Evolutionary conservation across 2,329 filamentous ascomycete species (phyloP).

Genomic region (Knufia fluminis): DNA sequence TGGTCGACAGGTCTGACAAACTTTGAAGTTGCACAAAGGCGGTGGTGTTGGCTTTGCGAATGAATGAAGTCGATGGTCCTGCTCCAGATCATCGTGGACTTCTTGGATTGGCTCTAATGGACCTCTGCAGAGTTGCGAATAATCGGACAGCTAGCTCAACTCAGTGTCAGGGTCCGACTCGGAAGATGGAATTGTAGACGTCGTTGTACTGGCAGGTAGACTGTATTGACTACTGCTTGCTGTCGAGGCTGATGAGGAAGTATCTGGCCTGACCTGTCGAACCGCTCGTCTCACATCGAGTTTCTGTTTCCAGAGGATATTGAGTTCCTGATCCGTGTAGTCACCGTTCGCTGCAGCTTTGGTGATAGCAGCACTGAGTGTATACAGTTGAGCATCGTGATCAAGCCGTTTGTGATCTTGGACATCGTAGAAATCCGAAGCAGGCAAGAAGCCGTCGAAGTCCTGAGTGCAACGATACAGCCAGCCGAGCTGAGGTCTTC

Average conservation of each 20-base stretch:
- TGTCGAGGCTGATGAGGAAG: conserved; percentile 13
- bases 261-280: conserved; percentile 17
- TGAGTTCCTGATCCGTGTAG: conserved; percentile 36
- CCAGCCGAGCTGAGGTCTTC: conserved; percentile 54
- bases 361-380: conserved; percentile 33
- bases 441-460: conserved; percentile 37
- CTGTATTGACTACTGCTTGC: conserved; percentile 13
- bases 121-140: not conserved
- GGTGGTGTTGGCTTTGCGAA: not conserved
- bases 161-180: conserved; percentile 5
- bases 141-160: not conserved
- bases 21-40: conserved; percentile 33
- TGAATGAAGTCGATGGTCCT: not conserved
- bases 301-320: conserved; percentile 35
- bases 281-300: conserved; percentile 25
- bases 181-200: conserved; percentile 19
- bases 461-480: conserved; percentile 66
- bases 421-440: conserved; percentile 20
- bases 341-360: conserved; percentile 34
- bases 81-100: conserved; percentile 7
- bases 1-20: conserved; percentile 43
- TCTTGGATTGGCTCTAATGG: not conserved
- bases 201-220: conserved; percentile 22
- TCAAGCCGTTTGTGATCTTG: conserved; percentile 3
- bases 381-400: conserved; percentile 12